phyloP scores from a whole-genome alignment of 176 grass and related monocot genomes.

The Zizania latifolia region DNA sequence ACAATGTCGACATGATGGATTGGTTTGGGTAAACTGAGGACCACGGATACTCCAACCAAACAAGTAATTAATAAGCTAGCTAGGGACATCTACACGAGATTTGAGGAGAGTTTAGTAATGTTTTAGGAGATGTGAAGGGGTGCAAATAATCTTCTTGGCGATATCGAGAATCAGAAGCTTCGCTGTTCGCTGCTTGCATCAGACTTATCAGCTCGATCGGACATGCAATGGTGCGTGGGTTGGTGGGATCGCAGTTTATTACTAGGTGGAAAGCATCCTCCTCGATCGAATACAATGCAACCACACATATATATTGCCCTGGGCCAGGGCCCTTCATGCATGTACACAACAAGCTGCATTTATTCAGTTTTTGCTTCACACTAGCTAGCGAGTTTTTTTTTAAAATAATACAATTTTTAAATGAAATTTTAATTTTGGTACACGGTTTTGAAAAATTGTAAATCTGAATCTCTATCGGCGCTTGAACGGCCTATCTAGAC shows the following conservation, averaged over 20 bases:
- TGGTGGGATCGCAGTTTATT: conserved; percentile 32
- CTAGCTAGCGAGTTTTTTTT: too few relatives aligned
- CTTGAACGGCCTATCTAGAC: too few relatives aligned
- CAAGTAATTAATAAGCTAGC: neutral
- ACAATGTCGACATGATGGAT: neutral
- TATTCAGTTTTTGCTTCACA: too few relatives aligned
- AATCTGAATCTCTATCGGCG: too few relatives aligned
- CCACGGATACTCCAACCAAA: too few relatives aligned
- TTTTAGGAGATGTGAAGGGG: neutral
- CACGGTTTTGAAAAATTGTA: too few relatives aligned
- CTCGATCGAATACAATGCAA: conserved; percentile 8
- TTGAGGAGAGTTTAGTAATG: neutral
- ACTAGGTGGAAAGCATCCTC: conserved; percentile 44
- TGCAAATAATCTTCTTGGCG: conserved; percentile 41
- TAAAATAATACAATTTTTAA: too few relatives aligned
- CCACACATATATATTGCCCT: neutral
- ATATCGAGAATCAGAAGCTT: conserved; percentile 41
- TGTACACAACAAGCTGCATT: too few relatives aligned
- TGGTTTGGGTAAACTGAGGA: conserved; percentile 6
- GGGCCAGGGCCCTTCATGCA: too few relatives aligned
- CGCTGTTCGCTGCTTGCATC: conserved; percentile 28
- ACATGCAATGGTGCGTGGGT: conserved; percentile 16
- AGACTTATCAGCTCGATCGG: neutral
- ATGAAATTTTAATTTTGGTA: too few relatives aligned
- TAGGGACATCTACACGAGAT: neutral